Conservation (phyloP, 2,329 filamentous ascomycete genomes). For the Colletotrichum lindemuthianum region DNA sequence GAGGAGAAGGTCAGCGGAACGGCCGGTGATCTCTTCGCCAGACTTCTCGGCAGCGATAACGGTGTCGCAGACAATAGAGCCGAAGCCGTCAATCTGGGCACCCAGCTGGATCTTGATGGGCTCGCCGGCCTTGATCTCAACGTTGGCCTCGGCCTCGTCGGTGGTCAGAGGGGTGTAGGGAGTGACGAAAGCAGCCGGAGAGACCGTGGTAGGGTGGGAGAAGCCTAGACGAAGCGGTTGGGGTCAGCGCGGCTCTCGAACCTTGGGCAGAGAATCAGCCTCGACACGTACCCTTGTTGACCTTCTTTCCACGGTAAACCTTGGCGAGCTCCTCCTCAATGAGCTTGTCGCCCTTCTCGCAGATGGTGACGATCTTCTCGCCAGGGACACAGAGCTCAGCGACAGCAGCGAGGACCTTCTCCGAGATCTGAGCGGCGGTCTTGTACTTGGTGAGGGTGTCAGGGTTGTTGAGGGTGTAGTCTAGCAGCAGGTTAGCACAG, state of each 20-base stretch:
- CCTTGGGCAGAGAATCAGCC: slow-evolving; percentile 4
- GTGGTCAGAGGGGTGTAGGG: slow-evolving; percentile 93
- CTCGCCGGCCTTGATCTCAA: slow-evolving; percentile 84
- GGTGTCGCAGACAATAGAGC: slow-evolving; percentile 94
- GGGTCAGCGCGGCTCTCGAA: slow-evolving; percentile 31
- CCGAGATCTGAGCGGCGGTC: slow-evolving; percentile 92
- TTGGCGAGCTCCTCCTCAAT: slow-evolving; percentile 93
- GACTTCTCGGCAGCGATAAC: slow-evolving; percentile 76
- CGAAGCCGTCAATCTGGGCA: slow-evolving; percentile 97
- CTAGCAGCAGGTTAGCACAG: slow-evolving; percentile 53
- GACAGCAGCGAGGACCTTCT: slow-evolving; percentile 93
- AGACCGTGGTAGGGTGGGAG: slow-evolving; percentile 93
- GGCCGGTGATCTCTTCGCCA: slow-evolving; percentile 74
- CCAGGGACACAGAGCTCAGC: slow-evolving; percentile 79
- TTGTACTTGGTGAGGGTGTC: slow-evolving; percentile 99
- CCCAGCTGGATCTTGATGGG: slow-evolving; percentile 98
- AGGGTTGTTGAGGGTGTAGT: slow-evolving; percentile 90
- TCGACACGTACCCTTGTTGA: slow-evolving; percentile 78
- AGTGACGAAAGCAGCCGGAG: slow-evolving; percentile 92
- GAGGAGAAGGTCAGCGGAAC: slow-evolving; percentile 85
- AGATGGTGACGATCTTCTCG: slow-evolving; percentile 92
- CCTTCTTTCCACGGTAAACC: slow-evolving; percentile 99
- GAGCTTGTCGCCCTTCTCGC: slow-evolving; percentile 94
- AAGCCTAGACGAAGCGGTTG: slow-evolving; percentile 67
- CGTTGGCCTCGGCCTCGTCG: slow-evolving; percentile 84